phyloP scores from a whole-genome alignment of 495 filamentous ascomycete genomes.

The Polyplosphaeria fusca region DNA sequence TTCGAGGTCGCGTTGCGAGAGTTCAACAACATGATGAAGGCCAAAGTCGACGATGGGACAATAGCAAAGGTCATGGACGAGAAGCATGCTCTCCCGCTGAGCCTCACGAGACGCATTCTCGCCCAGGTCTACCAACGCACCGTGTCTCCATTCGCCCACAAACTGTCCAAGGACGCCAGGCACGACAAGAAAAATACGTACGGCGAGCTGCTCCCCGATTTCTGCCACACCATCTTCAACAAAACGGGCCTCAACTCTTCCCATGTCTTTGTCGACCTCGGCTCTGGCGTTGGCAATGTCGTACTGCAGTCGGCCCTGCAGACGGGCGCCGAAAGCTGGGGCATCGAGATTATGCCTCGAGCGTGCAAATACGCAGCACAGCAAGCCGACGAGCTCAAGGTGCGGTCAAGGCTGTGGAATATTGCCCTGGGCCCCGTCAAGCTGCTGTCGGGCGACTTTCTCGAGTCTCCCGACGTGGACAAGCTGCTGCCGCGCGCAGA shows the following conservation, averaged over 20 bases:
- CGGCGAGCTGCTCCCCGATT: constrained; percentile 82
- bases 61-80: constrained; percentile 66
- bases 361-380: constrained; percentile 34
- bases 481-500: constrained; percentile 76
- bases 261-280: constrained; percentile 88
- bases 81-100: constrained; percentile 61
- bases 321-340: constrained; percentile 90
- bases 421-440: constrained; percentile 72
- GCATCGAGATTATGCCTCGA: constrained; percentile 80
- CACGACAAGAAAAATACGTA: constrained; percentile 89
- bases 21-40: constrained; percentile 60
- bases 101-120: constrained; percentile 76
- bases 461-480: constrained; percentile 66
- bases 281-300: constrained; percentile 93
- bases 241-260: constrained; percentile 72
- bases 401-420: constrained; percentile 86
- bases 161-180: constrained; percentile 81
- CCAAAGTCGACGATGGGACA: constrained; percentile 50
- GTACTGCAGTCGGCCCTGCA: constrained; percentile 92
- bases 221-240: constrained; percentile 75
- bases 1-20: constrained; percentile 67
- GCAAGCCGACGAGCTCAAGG: constrained; percentile 63
- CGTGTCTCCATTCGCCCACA: constrained; percentile 81
- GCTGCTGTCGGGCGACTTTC: constrained; percentile 81
- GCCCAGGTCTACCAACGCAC: constrained; percentile 87